Base-by-base conservation (phyloP, 305 asterid genomes). In the Fraxinus paxiana region DNA sequence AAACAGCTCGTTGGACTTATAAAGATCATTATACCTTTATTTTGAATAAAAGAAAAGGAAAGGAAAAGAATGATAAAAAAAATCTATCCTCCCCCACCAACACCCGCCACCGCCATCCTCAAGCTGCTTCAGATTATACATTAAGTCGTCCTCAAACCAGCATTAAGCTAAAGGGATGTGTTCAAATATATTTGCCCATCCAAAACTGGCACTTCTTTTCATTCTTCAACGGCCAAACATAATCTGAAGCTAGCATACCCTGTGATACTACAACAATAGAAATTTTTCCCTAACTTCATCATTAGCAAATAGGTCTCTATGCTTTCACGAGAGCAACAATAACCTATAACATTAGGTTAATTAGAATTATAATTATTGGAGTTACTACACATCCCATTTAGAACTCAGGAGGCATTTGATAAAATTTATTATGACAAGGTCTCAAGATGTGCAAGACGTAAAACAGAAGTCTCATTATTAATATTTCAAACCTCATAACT, bases 401-500 rank as follows among this genome's bases (percentile, higher is more conserved):
- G 28, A 65, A 9, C 73, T 26, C 2, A 9, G 7, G 73, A 26
- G 7, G 12, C 73, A 65, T 26, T 24, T 10, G 35, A 65, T 65
- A 65, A 65, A 65, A 24, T 26, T 24, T 28, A 26, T 28, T 4
- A 2, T 65, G 4, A 12, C 73, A 65, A 65, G 73, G 18, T 28
- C 34, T 65, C 73, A 26, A 65, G 72, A 63, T 28, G 1, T 24
- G 34, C 34, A 63, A 63, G 34, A 6, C 17, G 4, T 63, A 63
- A 9, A 24, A 28, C 37, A 65, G 15, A 84, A 56, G 74, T 77
- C 28, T 73, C 22, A 48, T 51, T 61, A 69, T 65, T 67, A 48
- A 82, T 51, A 76, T 72, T 33, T 24, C 90, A 81, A 77, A 94
- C 98, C 98, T 94, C 97, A 86, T 90, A 92, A 17, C 93, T 90